phyloP scores from a whole-genome alignment of 129 eudicot genomes.

The Saposhnikovia divaricata region DNA sequence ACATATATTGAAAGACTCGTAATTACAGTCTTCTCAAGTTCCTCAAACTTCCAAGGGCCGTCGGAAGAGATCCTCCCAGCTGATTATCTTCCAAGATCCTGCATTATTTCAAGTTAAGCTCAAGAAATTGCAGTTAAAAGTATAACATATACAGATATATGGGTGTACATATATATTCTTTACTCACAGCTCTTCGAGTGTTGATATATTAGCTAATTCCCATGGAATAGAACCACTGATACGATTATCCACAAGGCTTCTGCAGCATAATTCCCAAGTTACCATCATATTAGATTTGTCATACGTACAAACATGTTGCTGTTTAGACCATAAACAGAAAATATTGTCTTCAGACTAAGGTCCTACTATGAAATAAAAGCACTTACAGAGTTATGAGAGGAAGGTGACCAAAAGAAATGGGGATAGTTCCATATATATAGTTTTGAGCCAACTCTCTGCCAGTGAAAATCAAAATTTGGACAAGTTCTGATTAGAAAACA shows the following conservation, averaged over 20 bases:
- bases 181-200: constrained; percentile 38
- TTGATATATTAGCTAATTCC: constrained; percentile 57
- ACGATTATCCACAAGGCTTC: constrained; percentile 28
- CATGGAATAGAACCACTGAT: constrained; percentile 61
- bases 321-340: background rate
- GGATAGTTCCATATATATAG: constrained; percentile 71
- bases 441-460: constrained; percentile 71
- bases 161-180: background rate
- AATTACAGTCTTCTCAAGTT: constrained; percentile 49
- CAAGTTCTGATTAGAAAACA: background rate
- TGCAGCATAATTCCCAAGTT: too few species aligned
- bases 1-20: background rate
- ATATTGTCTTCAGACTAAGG: too few species aligned
- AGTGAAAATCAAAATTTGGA: background rate
- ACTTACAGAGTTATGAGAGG: constrained; percentile 60
- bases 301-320: background rate
- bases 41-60: constrained; percentile 26
- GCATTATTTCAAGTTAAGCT: constrained; percentile 7
- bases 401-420: constrained; percentile 39
- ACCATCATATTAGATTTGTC: too few species aligned
- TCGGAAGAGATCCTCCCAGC: constrained; percentile 58
- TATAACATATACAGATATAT: too few species aligned
- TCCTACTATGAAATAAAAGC: background rate
- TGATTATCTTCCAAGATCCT: constrained; percentile 64
- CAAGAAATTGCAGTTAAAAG: background rate